Percentiles rank a stretch among this genome's conserved stretches.
These are phyloP conservation scores for Backusella macrospora DNA, from an alignment of 192 early-diverging fungal genomes.

Conservation along the genomic window DNA sequence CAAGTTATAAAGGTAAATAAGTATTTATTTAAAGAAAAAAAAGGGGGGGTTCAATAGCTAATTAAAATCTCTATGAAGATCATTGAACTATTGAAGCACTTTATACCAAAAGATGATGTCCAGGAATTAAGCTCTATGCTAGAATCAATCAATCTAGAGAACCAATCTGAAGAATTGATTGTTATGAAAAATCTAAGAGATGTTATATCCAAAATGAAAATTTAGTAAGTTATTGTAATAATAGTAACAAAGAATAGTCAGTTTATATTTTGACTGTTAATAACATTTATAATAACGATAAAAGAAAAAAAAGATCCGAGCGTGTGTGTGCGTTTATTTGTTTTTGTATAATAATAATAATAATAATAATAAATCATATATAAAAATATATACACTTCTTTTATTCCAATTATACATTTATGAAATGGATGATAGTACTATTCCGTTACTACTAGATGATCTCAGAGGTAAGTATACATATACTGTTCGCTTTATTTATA, in stretches of 20 bases:
- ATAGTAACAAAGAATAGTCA: background rate
- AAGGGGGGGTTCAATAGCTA: background rate
- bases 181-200: slow-evolving; percentile 2
- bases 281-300: background rate
- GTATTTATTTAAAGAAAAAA: too few relatives aligned
- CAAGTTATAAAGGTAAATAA: slow-evolving; percentile 24
- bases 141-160: background rate
- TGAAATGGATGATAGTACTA: background rate
- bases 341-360: background rate
- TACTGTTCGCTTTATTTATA: background rate
- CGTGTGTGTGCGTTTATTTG: background rate
- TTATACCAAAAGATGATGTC: slow-evolving; percentile 3
- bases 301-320: background rate
- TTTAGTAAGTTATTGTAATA: background rate
- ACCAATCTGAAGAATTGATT: background rate
- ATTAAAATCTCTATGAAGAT: slow-evolving; percentile 18
- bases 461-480: background rate
- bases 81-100: slow-evolving; percentile 34
- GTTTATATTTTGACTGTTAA: background rate
- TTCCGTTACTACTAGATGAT: background rate
- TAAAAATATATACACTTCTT: background rate
- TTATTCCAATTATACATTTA: background rate
- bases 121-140: slow-evolving; percentile 7
- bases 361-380: background rate
- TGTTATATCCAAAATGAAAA: slow-evolving; percentile 13